A percentile compares a stretch with the other conserved stretches of the same genome.
phyloP scores from a whole-genome alignment of 2,329 filamentous ascomycete species.

The Metarhizium brunneum region DNA sequence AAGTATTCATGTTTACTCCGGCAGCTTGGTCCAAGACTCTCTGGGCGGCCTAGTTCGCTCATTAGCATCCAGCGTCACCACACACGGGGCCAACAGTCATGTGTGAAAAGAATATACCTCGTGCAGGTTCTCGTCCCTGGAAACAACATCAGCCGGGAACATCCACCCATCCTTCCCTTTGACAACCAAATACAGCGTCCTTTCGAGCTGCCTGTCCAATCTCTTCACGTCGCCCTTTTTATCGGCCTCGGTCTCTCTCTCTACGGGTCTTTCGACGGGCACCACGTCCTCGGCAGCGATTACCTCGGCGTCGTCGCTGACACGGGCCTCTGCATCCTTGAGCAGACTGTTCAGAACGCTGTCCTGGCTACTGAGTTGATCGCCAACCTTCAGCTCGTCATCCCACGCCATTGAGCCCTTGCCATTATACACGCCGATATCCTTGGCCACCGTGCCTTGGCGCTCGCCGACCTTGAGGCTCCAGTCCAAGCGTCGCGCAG shows the following conservation, averaged over 20 bases:
- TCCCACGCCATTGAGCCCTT: slow-evolving; percentile 69
- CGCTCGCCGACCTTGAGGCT: slow-evolving; percentile 75
- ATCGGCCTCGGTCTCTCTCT: slow-evolving; percentile 72
- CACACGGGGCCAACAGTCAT: no score
- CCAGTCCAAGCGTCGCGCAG: slow-evolving; percentile 79
- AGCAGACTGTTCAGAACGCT: slow-evolving; percentile 60
- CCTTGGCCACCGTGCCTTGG: slow-evolving; percentile 62
- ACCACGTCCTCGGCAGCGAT: slow-evolving; percentile 50
- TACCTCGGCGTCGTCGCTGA: slow-evolving; percentile 51
- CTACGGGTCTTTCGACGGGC: slow-evolving; percentile 59
- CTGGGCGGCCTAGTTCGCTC: slow-evolving; percentile 59
- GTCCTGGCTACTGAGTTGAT: slow-evolving; percentile 54
- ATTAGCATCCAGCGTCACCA: not conserved
- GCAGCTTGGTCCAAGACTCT: slow-evolving; percentile 68
- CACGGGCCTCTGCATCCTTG: slow-evolving; percentile 60
- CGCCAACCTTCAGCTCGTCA: slow-evolving; percentile 76
- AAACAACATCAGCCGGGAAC: slow-evolving; percentile 67
- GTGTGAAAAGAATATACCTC: slow-evolving; percentile 47
- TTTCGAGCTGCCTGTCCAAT: slow-evolving; percentile 68
- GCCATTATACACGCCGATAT: slow-evolving; percentile 77
- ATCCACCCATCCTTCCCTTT: slow-evolving; percentile 68
- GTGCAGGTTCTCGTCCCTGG: slow-evolving; percentile 67
- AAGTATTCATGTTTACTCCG: slow-evolving; percentile 96
- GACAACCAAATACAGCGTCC: slow-evolving; percentile 83
- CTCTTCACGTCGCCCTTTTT: slow-evolving; percentile 62